Percentiles rank a stretch among this genome's conserved stretches.
Conservation (phyloP, 305 asterid genomes). For the Fraxinus platypoda region DNA sequence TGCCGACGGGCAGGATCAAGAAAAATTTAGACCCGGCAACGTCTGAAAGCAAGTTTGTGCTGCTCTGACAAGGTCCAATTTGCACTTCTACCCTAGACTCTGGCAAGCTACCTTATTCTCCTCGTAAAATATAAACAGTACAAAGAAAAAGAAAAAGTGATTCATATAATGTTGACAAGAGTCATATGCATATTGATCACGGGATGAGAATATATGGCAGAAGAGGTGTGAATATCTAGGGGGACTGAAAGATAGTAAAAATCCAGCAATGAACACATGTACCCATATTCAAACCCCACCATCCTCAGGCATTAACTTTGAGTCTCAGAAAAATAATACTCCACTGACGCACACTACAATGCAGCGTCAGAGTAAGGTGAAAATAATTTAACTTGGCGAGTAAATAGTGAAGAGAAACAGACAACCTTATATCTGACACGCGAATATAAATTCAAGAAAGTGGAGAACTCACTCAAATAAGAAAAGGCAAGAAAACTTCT, state of each 20-base stretch:
- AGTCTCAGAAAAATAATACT: slow-evolving; percentile 21
- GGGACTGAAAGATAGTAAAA: not conserved
- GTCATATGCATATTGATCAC: not conserved
- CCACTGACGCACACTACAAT: slow-evolving; percentile 23
- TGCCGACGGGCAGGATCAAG: not conserved
- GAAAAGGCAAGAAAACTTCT: slow-evolving; percentile 26
- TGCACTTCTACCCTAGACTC: not conserved
- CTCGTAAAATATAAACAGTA: not conserved
- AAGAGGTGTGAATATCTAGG: not conserved
- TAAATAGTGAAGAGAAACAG: slow-evolving; percentile 13
- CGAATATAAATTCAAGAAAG: not conserved
- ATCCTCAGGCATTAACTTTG: slow-evolving; percentile 18
- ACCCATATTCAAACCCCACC: slow-evolving; percentile 30
- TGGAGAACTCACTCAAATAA: not conserved
- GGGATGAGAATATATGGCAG: not conserved
- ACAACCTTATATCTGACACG: slow-evolving; percentile 3
- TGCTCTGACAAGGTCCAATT: not conserved
- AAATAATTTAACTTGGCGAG: slow-evolving; percentile 16
- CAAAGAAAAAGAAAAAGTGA: not conserved
- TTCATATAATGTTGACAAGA: not conserved
- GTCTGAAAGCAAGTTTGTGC: not conserved
- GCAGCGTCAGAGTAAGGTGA: slow-evolving; percentile 26
- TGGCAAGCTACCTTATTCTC: not conserved
- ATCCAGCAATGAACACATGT: slow-evolving; percentile 12
- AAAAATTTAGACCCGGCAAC: not conserved